Evolutionary conservation across 2,329 filamentous ascomycete genomes (phyloP).

Genomic region (Alternaria novae-zelandiae): DNA sequence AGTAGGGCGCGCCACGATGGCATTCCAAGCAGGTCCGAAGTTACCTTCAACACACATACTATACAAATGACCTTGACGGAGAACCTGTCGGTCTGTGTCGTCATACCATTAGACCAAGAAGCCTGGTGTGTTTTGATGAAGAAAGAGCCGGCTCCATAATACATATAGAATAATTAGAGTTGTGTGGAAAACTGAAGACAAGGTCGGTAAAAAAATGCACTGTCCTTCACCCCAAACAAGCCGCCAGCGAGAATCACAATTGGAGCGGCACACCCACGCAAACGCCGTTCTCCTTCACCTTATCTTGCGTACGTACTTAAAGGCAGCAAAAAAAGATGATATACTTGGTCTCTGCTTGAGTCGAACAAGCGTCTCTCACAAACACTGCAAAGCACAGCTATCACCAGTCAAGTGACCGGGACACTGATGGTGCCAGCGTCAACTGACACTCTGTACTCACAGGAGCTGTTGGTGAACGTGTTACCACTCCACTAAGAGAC

Average conservation of each 20-base stretch:
- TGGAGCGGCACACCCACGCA: background rate
- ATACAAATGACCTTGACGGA: background rate
- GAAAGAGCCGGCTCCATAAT: background rate
- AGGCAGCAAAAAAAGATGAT: background rate
- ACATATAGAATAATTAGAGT: background rate
- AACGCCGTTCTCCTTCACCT: background rate
- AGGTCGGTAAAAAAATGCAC: background rate
- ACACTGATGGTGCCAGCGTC: too few relatives aligned
- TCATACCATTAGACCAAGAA: background rate
- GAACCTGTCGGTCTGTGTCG: background rate
- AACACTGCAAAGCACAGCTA: too few relatives aligned
- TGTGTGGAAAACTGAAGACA: background rate
- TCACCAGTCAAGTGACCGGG: too few relatives aligned
- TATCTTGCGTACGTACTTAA: background rate
- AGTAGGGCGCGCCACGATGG: background rate
- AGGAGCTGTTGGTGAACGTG: background rate
- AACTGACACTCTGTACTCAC: too few relatives aligned
- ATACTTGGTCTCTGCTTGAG: background rate
- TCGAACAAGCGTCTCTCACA: background rate
- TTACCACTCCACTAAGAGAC: background rate
- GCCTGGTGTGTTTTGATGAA: background rate
- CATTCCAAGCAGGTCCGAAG: background rate
- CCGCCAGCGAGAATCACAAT: background rate
- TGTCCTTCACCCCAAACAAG: background rate
- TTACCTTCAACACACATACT: background rate